Evolutionary conservation across 1,139 yeast species (phyloP).

Genomic region (Pneumocystis wakefieldiae): DNA sequence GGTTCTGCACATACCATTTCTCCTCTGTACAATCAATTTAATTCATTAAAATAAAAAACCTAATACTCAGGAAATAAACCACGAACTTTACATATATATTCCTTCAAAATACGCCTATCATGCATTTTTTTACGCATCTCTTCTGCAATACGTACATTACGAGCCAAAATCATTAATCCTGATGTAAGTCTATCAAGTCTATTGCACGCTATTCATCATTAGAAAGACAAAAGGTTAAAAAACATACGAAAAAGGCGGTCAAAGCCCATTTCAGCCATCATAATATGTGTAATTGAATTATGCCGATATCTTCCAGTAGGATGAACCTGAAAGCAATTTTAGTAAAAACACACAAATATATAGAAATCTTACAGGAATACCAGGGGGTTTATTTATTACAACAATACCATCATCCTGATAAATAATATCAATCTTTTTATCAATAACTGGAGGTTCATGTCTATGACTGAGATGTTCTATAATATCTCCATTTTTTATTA

Average conservation of each 20-base stretch:
- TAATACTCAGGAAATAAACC: conserved; percentile 55
- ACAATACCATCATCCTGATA: conserved; percentile 64
- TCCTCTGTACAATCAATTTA: conserved; percentile 15
- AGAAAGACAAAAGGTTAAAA: neutral
- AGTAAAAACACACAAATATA: neutral
- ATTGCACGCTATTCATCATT: conserved; percentile 35
- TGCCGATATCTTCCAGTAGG: conserved; percentile 88
- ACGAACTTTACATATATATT: conserved; percentile 72
- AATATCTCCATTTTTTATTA: conserved; percentile 69
- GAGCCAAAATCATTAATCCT: conserved; percentile 87
- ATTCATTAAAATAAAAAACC: neutral
- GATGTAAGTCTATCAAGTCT: conserved; percentile 82
- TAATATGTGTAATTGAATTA: conserved; percentile 71
- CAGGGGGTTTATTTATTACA: conserved; percentile 87
- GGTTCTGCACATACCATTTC: conserved; percentile 52
- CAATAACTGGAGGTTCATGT: conserved; percentile 81
- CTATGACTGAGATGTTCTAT: conserved; percentile 72
- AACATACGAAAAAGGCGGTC: conserved; percentile 30
- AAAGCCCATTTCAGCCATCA: conserved; percentile 48
- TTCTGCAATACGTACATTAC: conserved; percentile 68
- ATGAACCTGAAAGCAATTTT: conserved; percentile 31
- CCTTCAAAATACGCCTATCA: conserved; percentile 62
- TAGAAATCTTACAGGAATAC: conserved; percentile 51
- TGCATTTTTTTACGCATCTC: conserved; percentile 57
- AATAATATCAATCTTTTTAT: conserved; percentile 55